Conservation (phyloP, 352 stramenopile genomes). For the Phytophthora pinifolia region DNA sequence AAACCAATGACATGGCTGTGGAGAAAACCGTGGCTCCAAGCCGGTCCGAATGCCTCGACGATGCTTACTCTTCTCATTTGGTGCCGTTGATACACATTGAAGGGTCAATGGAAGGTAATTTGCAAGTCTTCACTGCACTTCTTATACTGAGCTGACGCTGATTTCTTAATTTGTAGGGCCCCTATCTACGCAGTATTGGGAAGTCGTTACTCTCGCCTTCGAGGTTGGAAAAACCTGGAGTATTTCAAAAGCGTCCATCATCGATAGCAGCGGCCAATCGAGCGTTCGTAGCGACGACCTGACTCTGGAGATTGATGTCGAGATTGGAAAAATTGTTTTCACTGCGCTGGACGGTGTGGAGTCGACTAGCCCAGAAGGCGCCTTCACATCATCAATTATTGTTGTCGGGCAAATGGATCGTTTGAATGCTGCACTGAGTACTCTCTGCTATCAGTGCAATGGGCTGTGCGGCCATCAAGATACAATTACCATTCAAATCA, state of each 20-base stretch:
- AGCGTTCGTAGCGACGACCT: background rate
- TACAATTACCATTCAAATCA: slow-evolving; percentile 18
- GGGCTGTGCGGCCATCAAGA: slow-evolving; percentile 18
- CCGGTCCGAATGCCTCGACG: too few species aligned
- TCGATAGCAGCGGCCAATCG: slow-evolving; percentile 2
- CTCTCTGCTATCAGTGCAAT: slow-evolving; percentile 21
- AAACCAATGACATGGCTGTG: too few species aligned
- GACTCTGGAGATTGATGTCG: slow-evolving; percentile 10
- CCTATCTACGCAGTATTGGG: slow-evolving; percentile 23
- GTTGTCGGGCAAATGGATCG: slow-evolving; percentile 4
- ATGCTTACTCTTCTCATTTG: background rate
- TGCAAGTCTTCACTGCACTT: background rate
- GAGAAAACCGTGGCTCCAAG: too few species aligned
- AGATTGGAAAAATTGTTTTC: slow-evolving; percentile 14
- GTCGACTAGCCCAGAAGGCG: background rate
- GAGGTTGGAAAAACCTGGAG: slow-evolving; percentile 5
- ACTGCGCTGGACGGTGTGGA: background rate
- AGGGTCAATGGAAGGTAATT: slow-evolving; percentile 29
- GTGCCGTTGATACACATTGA: slow-evolving; percentile 13
- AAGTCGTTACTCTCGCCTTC: slow-evolving; percentile 11
- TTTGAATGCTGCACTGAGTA: slow-evolving; percentile 25
- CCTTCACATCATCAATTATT: background rate
- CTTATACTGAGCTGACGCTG: background rate
- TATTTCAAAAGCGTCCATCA: slow-evolving; percentile 17
- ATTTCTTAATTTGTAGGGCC: slow-evolving; percentile 13